Base-by-base conservation (phyloP, 2,329 filamentous ascomycete genomes). In the Cryphonectria naterciae region DNA sequence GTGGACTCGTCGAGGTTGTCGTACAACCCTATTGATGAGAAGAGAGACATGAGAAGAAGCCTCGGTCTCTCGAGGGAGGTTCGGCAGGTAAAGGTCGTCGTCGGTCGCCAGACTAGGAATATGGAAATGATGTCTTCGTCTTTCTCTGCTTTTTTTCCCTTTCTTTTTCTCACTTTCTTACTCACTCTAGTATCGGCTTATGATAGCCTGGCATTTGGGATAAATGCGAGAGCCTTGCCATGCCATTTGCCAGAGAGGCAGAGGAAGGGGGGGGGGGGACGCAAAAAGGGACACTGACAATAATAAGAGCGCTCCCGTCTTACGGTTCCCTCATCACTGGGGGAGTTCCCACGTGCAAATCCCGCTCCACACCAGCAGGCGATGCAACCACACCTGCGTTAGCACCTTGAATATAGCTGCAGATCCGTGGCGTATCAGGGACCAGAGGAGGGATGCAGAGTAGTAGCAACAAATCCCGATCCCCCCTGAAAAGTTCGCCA, bases 1-100 rank as follows among this genome's bases (percentile, higher is more conserved):
- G 37, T 56, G 32, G 67, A 46, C 63, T 71, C 70, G 67, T 71
- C 58, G 11, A 71, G 67, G 65, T 71, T 71, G 62, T 71, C 70
- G 37, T 56, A 61, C 37, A 39, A 41, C 32, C 70, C 70, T 46
- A 71, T 66, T 37, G 68, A 66, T 10, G 37, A 32, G 63, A 69
- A 63, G 66, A 71, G 70, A 71, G 70, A 71, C 70, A 71, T 71
- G 70, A 52, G 56, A 71, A 54, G 46, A 63, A 46, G 61, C 52
- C 63, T 61, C 58, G 58, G 7, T 13, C 35, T 13, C 58, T 61
- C 58, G 32, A 39, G 15, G 35, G 46, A n/a, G 8, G 46, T 39
- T 25, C 11, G 19, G 19, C 19, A 11, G 10, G 58, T 39, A 13
- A 39, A 11, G 32, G 35, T 37, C 35, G 35, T 61, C 35, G 35